phyloP scores from a whole-genome alignment of 2,329 filamentous ascomycete species.

The Albophoma yamanashiensis region DNA sequence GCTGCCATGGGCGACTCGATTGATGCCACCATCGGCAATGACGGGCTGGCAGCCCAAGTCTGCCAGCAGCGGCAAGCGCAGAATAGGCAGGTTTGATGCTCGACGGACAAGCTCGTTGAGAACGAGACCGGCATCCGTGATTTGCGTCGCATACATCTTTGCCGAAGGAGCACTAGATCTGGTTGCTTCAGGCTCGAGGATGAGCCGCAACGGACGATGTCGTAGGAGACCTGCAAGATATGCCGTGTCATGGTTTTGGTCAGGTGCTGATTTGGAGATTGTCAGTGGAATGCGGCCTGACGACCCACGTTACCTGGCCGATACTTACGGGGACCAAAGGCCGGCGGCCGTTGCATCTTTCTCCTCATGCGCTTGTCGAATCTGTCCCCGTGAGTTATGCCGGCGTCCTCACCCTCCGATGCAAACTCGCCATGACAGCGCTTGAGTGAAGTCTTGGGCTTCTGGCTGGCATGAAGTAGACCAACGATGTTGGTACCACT shows the following conservation, averaged over 20 bases:
- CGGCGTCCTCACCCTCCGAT: neutral
- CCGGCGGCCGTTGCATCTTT: neutral
- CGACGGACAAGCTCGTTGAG: slow-evolving; percentile 4
- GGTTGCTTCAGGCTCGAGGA: slow-evolving; percentile 1
- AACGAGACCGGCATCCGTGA: slow-evolving; percentile 7
- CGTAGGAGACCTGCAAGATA: slow-evolving; percentile 7
- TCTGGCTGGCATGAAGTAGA: neutral
- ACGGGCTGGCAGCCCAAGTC: neutral
- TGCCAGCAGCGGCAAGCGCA: slow-evolving; percentile 5
- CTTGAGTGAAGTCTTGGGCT: neutral
- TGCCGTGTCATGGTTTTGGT: slow-evolving; percentile 2
- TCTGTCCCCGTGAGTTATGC: neutral
- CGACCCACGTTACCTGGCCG: neutral
- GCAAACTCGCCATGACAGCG: neutral
- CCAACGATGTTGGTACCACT: neutral
- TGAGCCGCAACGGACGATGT: slow-evolving; percentile 5
- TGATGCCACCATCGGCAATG: neutral
- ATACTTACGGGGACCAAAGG: neutral
- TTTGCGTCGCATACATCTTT: neutral
- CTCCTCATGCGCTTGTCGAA: neutral
- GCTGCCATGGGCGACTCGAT: slow-evolving; percentile 9
- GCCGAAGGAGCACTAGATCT: neutral
- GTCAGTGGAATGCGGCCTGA: neutral
- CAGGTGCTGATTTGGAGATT: neutral
- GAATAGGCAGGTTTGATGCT: slow-evolving; percentile 5